Evolutionary conservation across 257 asterid species (phyloP).

Genomic region (Scutellaria baicalensis): DNA sequence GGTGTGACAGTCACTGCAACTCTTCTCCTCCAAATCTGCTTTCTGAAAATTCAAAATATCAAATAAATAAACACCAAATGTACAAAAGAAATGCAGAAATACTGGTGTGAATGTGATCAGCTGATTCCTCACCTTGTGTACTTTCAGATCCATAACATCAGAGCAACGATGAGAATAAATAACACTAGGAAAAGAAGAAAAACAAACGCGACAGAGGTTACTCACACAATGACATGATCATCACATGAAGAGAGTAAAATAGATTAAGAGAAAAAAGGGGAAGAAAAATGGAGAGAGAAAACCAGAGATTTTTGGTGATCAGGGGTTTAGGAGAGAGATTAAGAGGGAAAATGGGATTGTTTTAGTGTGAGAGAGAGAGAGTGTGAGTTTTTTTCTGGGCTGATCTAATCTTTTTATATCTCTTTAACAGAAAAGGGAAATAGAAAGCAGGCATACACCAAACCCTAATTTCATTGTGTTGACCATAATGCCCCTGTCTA

Average conservation of each 20-base stretch:
- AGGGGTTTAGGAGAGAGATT: conserved; percentile 12
- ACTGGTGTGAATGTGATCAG: background rate
- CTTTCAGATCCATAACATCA: conserved; percentile 75
- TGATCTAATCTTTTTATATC: conserved; percentile 23
- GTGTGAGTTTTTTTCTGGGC: conserved; percentile 18
- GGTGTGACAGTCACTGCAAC: conserved; percentile 67
- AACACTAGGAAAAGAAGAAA: background rate
- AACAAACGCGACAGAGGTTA: background rate
- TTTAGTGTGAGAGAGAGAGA: conserved; percentile 11
- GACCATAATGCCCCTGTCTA: conserved; percentile 31
- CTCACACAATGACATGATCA: background rate
- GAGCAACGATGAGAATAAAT: background rate
- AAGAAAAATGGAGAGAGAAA: background rate
- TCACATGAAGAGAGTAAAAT: background rate
- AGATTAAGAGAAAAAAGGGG: background rate
- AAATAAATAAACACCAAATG: background rate
- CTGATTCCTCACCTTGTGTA: conserved; percentile 42
- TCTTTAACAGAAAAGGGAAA: conserved; percentile 10
- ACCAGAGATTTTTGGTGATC: conserved; percentile 1
- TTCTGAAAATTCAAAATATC: conserved; percentile 28
- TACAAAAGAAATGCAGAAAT: background rate
- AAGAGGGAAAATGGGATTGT: background rate
- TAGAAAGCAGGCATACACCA: conserved; percentile 34
- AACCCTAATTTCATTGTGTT: conserved; percentile 41
- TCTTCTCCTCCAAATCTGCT: conserved; percentile 32